Conservation (phyloP, 1,284 basidiomycete species). For the Leccinum subrobustum region DNA sequence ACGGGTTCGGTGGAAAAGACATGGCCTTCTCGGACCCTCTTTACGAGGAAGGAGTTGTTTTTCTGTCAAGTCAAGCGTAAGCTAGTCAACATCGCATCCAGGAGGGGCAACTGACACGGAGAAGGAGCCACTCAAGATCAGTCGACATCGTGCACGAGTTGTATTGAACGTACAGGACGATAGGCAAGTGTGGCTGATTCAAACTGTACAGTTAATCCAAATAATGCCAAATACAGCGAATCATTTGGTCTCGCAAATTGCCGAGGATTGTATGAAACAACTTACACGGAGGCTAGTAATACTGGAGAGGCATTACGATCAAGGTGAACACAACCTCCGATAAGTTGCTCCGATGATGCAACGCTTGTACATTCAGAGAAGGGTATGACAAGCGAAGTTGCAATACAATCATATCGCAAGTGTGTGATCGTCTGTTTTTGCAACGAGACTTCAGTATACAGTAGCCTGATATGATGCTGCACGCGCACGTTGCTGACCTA, state of each 20-base stretch:
- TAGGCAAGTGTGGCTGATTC: slow-evolving; percentile 31
- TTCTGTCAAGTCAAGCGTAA: slow-evolving; percentile 45
- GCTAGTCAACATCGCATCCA: neutral
- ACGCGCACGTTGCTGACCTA: neutral
- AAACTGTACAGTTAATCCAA: slow-evolving; percentile 34
- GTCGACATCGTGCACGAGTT: slow-evolving; percentile 57
- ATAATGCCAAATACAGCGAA: slow-evolving; percentile 23
- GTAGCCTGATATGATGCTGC: neutral
- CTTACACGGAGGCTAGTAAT: too few species aligned
- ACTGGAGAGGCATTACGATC: too few species aligned
- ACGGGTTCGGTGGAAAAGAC: slow-evolving; percentile 85
- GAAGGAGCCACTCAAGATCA: slow-evolving; percentile 90
- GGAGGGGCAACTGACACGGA: slow-evolving; percentile 58
- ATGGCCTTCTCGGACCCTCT: slow-evolving; percentile 67
- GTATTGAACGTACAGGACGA: slow-evolving; percentile 31
- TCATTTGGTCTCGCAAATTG: neutral
- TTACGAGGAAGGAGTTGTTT: slow-evolving; percentile 83
- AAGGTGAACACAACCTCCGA: too few species aligned
- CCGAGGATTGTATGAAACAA: neutral
- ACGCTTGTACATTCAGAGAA: too few species aligned
- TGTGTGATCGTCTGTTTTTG: too few species aligned
- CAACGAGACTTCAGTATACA: too few species aligned
- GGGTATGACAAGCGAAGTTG: too few species aligned
- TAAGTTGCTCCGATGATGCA: too few species aligned
- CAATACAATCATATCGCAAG: too few species aligned